Percentiles rank a stretch among this genome's conserved stretches.
These are phyloP conservation scores for Monosporascus sp. DNA, from an alignment of 2,329 filamentous ascomycete genomes.

Conservation along the genomic window DNA sequence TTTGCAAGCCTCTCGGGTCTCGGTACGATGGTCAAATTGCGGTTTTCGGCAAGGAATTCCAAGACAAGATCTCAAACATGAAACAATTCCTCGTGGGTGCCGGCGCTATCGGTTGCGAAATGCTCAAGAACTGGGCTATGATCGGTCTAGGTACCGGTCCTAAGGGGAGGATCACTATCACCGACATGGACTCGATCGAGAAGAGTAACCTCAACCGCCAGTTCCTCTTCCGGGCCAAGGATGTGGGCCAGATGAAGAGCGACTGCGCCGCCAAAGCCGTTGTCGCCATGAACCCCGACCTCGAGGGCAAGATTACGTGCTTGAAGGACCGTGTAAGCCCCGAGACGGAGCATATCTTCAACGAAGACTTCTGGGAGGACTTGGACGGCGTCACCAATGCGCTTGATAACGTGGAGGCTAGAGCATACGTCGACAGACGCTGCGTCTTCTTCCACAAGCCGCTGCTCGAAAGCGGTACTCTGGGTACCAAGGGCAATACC, in stretches of 20 bases:
- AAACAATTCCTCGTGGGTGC: constrained; percentile 94
- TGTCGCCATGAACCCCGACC: constrained; percentile 89
- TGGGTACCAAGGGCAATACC: constrained; percentile 98
- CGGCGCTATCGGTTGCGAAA: constrained; percentile 96
- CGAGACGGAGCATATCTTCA: constrained; percentile 91
- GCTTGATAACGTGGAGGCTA: constrained; percentile 93
- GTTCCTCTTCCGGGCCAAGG: constrained; percentile 88
- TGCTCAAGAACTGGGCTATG: constrained; percentile 99
- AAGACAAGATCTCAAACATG: constrained; percentile 86
- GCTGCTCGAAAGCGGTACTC: constrained; percentile 89
- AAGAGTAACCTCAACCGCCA: constrained; percentile 98
- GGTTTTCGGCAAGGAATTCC: constrained; percentile 88
- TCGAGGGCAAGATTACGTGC: constrained; percentile 78
- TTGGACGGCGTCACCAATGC: constrained; percentile 95
- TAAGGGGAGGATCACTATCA: constrained; percentile 83
- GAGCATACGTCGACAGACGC: constrained; percentile 91
- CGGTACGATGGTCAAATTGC: constrained; percentile 97
- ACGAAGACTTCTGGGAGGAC: constrained; percentile 83
- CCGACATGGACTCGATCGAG: constrained; percentile 98
- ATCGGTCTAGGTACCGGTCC: constrained; percentile 88
- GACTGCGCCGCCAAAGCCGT: constrained; percentile 88
- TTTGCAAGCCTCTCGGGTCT: constrained; percentile 77
- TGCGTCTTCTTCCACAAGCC: constrained; percentile 99
- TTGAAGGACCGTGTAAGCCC: constrained; percentile 84
- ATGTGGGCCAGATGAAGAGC: constrained; percentile 96